Conservation (phyloP, 129 eudicot species). For the Erigeron canadensis region DNA sequence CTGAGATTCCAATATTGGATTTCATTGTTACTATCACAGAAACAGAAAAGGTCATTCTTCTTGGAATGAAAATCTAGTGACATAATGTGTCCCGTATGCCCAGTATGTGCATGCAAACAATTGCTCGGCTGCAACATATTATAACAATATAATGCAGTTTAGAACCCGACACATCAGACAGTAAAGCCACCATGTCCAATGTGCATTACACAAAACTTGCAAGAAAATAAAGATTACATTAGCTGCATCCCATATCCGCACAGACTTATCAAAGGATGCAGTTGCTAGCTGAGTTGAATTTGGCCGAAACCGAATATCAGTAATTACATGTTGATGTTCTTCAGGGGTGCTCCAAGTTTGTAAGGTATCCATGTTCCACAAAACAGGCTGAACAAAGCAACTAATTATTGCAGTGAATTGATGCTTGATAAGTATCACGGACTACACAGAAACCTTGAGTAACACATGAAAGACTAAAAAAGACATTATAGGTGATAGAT, state of each 20-base stretch:
- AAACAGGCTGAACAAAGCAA: constrained; percentile 60
- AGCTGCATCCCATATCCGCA: constrained; percentile 98
- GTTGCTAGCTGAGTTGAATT: constrained; percentile 95
- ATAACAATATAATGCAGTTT: constrained; percentile 11
- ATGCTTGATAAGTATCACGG: background rate
- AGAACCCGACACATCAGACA: background rate
- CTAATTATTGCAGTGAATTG: constrained; percentile 5
- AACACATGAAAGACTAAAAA: background rate
- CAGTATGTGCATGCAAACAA: constrained; percentile 77
- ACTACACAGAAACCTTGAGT: constrained; percentile 10
- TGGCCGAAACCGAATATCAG: constrained; percentile 94
- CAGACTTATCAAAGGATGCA: constrained; percentile 84
- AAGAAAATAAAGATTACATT: constrained; percentile 51
- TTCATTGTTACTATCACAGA: constrained; percentile 86
- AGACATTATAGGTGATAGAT: background rate
- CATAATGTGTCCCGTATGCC: constrained; percentile 73
- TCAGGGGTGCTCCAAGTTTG: constrained; percentile 89
- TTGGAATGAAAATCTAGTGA: constrained; percentile 98
- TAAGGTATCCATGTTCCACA: constrained; percentile 96
- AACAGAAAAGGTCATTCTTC: constrained; percentile 88
- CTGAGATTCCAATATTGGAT: constrained; percentile 85
- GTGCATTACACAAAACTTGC: background rate
- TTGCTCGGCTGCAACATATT: constrained; percentile 73
- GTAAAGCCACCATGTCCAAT: background rate
- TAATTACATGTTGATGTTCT: constrained; percentile 74